These are phyloP conservation scores for Trichocomaceae sp. DNA, from an alignment of 2,329 filamentous ascomycete species.

Conservation along the genomic window DNA sequence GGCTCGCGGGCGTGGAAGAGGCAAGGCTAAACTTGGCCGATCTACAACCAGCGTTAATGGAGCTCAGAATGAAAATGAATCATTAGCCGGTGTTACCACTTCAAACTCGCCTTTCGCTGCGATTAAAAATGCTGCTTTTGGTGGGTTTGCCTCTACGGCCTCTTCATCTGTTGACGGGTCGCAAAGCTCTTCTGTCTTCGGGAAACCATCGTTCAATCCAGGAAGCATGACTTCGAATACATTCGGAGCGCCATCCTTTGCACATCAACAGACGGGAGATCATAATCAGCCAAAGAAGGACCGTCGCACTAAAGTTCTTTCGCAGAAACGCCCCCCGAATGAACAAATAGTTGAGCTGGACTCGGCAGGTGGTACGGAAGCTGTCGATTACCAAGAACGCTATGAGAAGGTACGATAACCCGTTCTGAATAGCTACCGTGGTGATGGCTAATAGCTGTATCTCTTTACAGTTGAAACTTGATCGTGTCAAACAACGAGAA, in stretches of 20 bases:
- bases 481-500: slow-evolving; percentile 45
- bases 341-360: slow-evolving; percentile 14
- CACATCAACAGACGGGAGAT: slow-evolving; percentile 8
- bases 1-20: slow-evolving; percentile 9
- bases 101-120: slow-evolving; percentile 13
- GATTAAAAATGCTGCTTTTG: slow-evolving; percentile 10
- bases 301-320: slow-evolving; percentile 13
- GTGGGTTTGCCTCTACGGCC: not conserved
- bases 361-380: slow-evolving; percentile 20
- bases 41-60: slow-evolving; percentile 2
- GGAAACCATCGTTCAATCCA: slow-evolving; percentile 18
- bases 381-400: slow-evolving; percentile 27
- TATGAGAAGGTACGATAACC: slow-evolving; percentile 30
- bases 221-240: slow-evolving; percentile 14
- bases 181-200: not conserved
- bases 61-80: not conserved
- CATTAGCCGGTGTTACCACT: not conserved
- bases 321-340: slow-evolving; percentile 3
- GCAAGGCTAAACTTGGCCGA: slow-evolving; percentile 1
- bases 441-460: not conserved
- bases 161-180: slow-evolving; percentile 5
- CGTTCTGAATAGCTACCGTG: not conserved
- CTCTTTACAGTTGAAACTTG: slow-evolving; percentile 41
- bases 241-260: slow-evolving; percentile 15
- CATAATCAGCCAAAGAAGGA: slow-evolving; percentile 16